Base-by-base conservation (phyloP, 73 alveolate species). In the Halteria grandinella region DNA sequence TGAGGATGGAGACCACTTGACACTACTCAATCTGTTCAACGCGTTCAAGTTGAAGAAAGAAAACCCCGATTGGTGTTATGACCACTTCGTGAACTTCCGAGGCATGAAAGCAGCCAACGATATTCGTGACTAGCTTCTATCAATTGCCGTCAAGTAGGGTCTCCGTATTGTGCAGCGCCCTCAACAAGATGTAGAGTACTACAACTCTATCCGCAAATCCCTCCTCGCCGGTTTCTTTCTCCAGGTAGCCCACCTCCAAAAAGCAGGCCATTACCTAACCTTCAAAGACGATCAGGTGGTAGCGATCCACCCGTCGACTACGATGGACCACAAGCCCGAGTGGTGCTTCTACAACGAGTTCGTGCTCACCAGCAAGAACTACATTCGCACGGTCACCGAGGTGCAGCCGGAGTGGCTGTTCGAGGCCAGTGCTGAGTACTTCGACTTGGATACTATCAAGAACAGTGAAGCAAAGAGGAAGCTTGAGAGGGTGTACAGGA, bases 1-100 rank as follows among this genome's bases (percentile, higher is more conserved):
- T 83, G 96, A 91, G 77, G 98, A 95, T 50, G 99, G 99, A 0
- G 99, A 98, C 70, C 99, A 97, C 71, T 85, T 98, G 8, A 94
- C 99, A 0, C 74, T 94, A 39, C 88, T 98, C 29, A 87, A 91
- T 77, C 99, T 95, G 0, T 98, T 83, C 89, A 90, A 97, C 62
- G 96, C 98, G 54, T 95, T 70, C 66, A 96, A 93, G 85, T 72
- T 93, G 45, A 94, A 92, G 63, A 92, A 89, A 59, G 90, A 93
- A 71, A 84, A 74, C 28, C 77, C 92, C 60, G 97, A 90, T 64
- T 98, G 99, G 99, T 97, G 99, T 83, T 90, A 88, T 57, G 94
- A 91, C 27, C 96, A 96, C 79, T 97, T 69, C 87, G 77, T 97
- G 18, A 96, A 97, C 84, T 70, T 51, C 75, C 62, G 99, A 80